phyloP scores from a whole-genome alignment of 2,329 filamentous ascomycete genomes.

The Clarireedia sp. region DNA sequence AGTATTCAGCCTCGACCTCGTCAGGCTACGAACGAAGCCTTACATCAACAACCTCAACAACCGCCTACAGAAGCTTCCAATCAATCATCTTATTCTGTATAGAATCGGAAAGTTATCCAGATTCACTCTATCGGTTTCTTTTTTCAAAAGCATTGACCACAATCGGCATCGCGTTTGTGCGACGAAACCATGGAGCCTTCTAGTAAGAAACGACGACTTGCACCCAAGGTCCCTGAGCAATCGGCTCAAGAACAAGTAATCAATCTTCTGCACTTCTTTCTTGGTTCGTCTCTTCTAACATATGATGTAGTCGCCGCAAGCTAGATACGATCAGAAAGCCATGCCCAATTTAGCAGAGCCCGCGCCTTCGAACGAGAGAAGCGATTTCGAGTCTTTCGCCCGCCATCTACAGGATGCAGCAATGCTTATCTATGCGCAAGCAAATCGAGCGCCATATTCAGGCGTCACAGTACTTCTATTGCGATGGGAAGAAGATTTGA shows the following conservation, averaged over 20 bases:
- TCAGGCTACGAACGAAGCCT: conserved; percentile 10
- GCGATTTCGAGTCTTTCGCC: conserved; percentile 58
- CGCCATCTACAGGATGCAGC: conserved; percentile 61
- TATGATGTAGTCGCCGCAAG: conserved; percentile 21
- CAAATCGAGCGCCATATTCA: conserved; percentile 48
- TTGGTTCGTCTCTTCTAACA: conserved; percentile 11
- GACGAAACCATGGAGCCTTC: conserved; percentile 21
- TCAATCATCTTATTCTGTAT: conserved; percentile 1
- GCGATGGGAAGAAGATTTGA: conserved; percentile 53
- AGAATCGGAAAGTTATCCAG: background rate
- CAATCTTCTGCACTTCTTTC: background rate
- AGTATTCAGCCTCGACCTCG: conserved; percentile 10
- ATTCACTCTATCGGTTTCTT: background rate
- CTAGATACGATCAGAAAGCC: conserved; percentile 27
- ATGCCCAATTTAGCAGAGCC: conserved; percentile 25
- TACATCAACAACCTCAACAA: conserved; percentile 7
- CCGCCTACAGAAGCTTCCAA: background rate
- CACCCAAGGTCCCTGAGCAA: conserved; percentile 30
- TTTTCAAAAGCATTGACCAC: background rate
- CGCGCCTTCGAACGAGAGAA: conserved; percentile 28
- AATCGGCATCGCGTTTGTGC: conserved; percentile 2
- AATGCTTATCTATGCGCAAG: conserved; percentile 58
- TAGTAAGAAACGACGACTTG: conserved; percentile 31
- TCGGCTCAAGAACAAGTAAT: conserved; percentile 27
- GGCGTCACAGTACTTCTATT: conserved; percentile 53